Base-by-base conservation (phyloP, 352 stramenopile genomes). In the Pythium pyrilobum region DNA sequence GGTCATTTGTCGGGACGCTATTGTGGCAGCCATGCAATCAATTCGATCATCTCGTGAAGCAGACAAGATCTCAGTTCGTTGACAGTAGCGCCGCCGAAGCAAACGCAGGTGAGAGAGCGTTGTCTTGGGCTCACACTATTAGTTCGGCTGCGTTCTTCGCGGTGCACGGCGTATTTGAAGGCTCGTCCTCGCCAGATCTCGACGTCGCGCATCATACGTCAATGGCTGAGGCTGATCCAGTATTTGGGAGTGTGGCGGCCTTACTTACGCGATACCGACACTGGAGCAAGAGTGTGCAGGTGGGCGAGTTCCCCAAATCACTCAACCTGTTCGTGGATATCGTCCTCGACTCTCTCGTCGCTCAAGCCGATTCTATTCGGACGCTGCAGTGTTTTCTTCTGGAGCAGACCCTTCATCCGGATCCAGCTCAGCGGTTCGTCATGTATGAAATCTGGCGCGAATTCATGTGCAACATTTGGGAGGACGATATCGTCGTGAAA, bases 401-500 rank as follows among this genome's bases (percentile, higher is more conserved):
- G 12, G 71, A 86, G 36, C 73, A 86, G 42, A 75, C 71, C 9
- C 43, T 83, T 25, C 72, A 80, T 59, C 71, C 73, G 0, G 50
- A 73, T 32, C 64, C 67, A 33, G 56, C 47, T 5, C 73, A 80
- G 31, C 72, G 67, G 16, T 61, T 60, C 2, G 11, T 88, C 31
- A 53, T 80, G 43, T 85, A 67, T 69, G 67, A 74, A 23, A 40
- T 84, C 4, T 88, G 77, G 77, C 67, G 67, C 23, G 74, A 88
- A 56, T 46, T 85, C 7, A 23, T 88, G 45, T 86, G 72, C 47
- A 78, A 64, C 36, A 66, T 67, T 37, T 86, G 66, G 72, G 56
- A 77, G 23, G 71, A 83, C 37, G 13, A 42, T 5, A 48, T 75
- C 2, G 64, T 66, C 27, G 34, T 45, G 0, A 42, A 62, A 0